Evolutionary conservation across 2,329 filamentous ascomycete species (phyloP), one percentile per base, ranked within the genome.

Genomic region (Colletotrichum sublineola): DNA sequence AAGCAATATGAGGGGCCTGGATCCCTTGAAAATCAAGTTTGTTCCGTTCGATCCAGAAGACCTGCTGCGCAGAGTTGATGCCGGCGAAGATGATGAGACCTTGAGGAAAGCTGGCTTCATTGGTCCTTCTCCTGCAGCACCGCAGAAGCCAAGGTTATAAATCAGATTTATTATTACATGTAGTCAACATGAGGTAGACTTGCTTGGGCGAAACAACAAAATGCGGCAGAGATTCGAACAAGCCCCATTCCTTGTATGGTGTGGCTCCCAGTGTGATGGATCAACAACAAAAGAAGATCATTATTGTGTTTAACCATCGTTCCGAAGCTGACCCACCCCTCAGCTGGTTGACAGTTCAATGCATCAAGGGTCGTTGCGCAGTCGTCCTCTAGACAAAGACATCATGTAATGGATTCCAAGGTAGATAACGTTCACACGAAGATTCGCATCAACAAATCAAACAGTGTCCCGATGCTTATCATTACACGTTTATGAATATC

Each of bases 1-100:
- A 77, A 70, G 12, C 86, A 80, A 80, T 73, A 84, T 88, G 83
- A 57, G 24, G 14, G 64, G 75, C 0, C 60, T 78, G 3, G 76
- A 76, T 20, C 84, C 85, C 63, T 68, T 20, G 0, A 74, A 82
- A 68, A 80, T 84, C 0, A n/a, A 20, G 33, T 18, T 5, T 2
- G 44, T 12, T 7, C 8, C 0, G 11, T 33, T 67, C 36, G 46
- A 67, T 18, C 44, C 64, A 0, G 56, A 67, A 33, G 56, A 67
- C 11, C 46, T 67, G 11, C 29, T 61, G 24, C 55, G 56, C 29
- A 29, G 62, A 12, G 36, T 55, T 9, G 38, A 64, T 2, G 62
- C 62, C 5, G 62, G 62, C 5, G 38, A 64, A 18, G 38, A 55
- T 11, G 38, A 64, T 11, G 50, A 55, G 15, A 8, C 31, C 24